phyloP scores from a whole-genome alignment of 148 eudicot genomes.

The Polygonum aviculare region DNA sequence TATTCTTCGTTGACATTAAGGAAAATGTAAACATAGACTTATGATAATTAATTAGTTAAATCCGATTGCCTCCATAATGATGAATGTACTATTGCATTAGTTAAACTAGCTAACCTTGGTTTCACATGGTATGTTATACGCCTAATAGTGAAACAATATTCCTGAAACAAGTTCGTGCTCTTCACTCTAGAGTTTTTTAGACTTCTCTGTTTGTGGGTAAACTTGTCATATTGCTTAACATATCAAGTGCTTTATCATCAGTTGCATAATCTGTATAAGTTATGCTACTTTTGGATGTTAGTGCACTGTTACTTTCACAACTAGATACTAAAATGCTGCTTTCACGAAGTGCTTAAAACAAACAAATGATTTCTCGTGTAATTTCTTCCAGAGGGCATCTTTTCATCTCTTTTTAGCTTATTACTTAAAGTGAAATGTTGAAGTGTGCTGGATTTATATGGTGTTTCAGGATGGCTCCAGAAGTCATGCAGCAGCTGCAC shows the following conservation, averaged over 20 bases:
- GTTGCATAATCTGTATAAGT: background rate
- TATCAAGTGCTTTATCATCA: background rate
- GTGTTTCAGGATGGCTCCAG: slow-evolving; percentile 87
- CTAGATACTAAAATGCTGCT: background rate
- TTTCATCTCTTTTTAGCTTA: background rate
- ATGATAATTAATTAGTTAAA: background rate
- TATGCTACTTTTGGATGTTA: background rate
- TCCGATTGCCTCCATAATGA: background rate
- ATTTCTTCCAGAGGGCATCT: background rate
- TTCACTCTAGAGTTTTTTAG: background rate
- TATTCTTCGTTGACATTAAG: background rate
- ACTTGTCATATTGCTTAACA: background rate
- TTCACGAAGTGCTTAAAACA: background rate
- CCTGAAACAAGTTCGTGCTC: background rate
- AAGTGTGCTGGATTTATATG: background rate
- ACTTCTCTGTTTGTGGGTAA: background rate
- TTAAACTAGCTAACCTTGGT: background rate
- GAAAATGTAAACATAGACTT: background rate
- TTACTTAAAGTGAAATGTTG: background rate
- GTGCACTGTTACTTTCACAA: background rate
- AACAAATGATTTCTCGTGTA: background rate
- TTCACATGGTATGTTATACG: background rate
- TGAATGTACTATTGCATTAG: background rate
- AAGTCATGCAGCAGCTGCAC: slow-evolving; percentile 94
- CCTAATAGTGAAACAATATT: background rate